Evolutionary conservation across 495 filamentous ascomycete genomes (phyloP), one percentile per base, ranked within the genome.

Genomic region (Penicillium daleae): DNA sequence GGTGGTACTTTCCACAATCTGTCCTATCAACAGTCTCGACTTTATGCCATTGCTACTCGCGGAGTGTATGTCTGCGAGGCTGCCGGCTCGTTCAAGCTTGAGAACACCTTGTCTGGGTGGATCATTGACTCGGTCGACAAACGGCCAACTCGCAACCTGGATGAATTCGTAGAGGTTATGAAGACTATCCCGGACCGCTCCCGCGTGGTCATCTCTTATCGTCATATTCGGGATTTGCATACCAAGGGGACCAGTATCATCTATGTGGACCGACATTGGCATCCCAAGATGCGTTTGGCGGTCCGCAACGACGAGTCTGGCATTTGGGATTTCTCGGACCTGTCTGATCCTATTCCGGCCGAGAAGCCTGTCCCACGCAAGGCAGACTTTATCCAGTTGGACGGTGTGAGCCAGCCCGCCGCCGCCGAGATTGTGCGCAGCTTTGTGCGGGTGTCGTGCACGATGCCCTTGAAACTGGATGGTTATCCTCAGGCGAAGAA

Each of bases 41-140:
- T 97, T 3, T 98, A 97, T 72, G 95, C 93, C 33, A 92, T 99
- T 44, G 86, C 95, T 4, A 89, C 89, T 61, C 90, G 92, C 68
- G 92, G 95, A 35, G 95, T 99, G 19, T 99, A 90, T 72, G 90
- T 97, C 49, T 97, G 93, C 70, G 95, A 99, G 73, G 91, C 96
- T 3, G 90, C 92, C 9, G 96, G 95, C 10, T 96, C 94, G 6
- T 99, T 97, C 80, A 87, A 92, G 53, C 91, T 98, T 55, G 95
- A 99, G 66, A 91, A 88, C 66, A 89, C 90, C 17, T 86, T 96
- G 58, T 91, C 89, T 35, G 96, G 95, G 6, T 98, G 94, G 93
- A 83, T 99, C 54, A 89, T 99, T 49, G 90, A 97, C 72, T 83
- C 88, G n/a, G 83, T 99, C 17, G 92, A 97, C 73, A 90, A 97